Evolutionary conservation across 2,329 filamentous ascomycete species (phyloP), one percentile per base, ranked within the genome.

Genomic region (Fusarium newnesense): DNA sequence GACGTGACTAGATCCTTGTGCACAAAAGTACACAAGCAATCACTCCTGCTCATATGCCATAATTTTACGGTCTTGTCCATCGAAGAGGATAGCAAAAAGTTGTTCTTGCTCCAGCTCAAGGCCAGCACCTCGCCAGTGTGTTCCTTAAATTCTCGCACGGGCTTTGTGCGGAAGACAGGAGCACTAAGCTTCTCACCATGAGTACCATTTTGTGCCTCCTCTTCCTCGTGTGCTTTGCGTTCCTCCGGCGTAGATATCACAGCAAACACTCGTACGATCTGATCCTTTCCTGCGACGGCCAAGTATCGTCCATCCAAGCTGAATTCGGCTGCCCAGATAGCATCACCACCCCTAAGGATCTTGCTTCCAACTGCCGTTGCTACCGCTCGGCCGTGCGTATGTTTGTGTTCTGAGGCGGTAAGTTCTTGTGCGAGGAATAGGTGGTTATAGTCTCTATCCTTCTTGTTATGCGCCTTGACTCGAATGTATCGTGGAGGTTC

Each of bases 91-190:
- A 99, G 86, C 34, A 99, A 83, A 76, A 99, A 99, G 81, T 97
- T 97, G 83, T 99, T 99, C 87, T 98, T 99, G 85, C 96, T 98
- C 96, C 96, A 99, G 80, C 94, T 97, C 67, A 99, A 82, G 79
- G 97, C 96, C 73, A 99, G 84, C 10, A 99, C 91, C 75, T 97
- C 95, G 21, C 93, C 92, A 1, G 90, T 92, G 79, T 99, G 96
- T 9, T 95, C 95, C 60, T 88, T 84, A 73, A 96, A 98, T 78
- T 97, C 93, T 62, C 92, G 89, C 15, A 94, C 81, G 0, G 95
- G 94, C 77, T 93, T 93, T 56, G 90, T 89, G 72, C 91, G 90
- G 79, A 99, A 98, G 2, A 99, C 96, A 5, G 96, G 96, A 3
- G 96, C 96, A 75, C 93, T 97, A 52, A 98, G 85, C 71, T 90